Conservation (phyloP, 2,329 filamentous ascomycete genomes). For the Trichoderma sp. region DNA sequence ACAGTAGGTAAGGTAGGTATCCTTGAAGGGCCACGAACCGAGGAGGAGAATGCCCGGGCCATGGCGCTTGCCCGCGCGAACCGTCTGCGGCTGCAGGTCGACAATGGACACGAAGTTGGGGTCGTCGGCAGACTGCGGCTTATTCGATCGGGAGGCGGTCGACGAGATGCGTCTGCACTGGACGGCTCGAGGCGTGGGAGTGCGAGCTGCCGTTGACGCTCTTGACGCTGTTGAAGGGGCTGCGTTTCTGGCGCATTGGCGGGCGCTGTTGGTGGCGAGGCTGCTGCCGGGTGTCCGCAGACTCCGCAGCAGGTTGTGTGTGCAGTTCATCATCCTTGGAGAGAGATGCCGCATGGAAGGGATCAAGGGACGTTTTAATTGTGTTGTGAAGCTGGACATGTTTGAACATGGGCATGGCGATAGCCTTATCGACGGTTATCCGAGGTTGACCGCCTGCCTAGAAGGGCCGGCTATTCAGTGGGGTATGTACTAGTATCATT, state of each 20-base stretch:
- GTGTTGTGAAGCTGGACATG: neutral
- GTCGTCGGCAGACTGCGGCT: constrained; percentile 65
- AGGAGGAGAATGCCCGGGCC: constrained; percentile 80
- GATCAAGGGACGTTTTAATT: neutral
- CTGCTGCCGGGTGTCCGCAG: constrained; percentile 31
- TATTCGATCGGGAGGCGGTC: constrained; percentile 31
- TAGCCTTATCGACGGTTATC: neutral
- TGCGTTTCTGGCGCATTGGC: constrained; percentile 17
- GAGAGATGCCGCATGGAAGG: neutral
- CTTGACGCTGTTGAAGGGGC: neutral
- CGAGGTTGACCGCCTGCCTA: constrained; percentile 30
- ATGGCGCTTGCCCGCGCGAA: constrained; percentile 73
- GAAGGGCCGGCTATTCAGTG: neutral
- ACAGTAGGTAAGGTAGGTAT: too few species aligned
- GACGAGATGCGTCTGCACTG: constrained; percentile 29
- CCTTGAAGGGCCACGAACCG: constrained; percentile 47
- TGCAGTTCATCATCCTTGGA: constrained; percentile 39
- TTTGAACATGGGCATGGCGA: neutral
- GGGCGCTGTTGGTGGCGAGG: constrained; percentile 1
- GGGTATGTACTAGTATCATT: too few species aligned
- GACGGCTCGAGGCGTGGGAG: constrained; percentile 13
- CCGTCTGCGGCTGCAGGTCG: constrained; percentile 79
- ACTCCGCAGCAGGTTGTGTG: constrained; percentile 35
- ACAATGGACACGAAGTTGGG: constrained; percentile 82
- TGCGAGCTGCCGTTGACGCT: neutral